These are phyloP conservation scores for Stemphylium vesicarium DNA, from an alignment of 2,329 filamentous ascomycete genomes.

Conservation along the genomic window DNA sequence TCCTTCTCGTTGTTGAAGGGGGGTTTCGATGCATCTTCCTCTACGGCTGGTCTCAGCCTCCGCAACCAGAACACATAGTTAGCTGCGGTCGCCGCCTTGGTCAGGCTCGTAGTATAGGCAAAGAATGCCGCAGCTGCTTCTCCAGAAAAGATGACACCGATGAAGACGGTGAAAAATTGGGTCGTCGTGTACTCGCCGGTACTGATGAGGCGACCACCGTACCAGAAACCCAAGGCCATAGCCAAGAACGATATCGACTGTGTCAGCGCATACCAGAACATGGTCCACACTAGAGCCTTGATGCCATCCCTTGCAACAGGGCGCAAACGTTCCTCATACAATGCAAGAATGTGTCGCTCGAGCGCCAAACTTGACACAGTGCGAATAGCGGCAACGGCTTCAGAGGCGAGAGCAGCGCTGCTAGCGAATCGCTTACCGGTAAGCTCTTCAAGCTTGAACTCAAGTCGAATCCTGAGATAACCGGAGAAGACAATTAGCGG, in stretches of 20 bases:
- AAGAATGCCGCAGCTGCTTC: conserved; percentile 86
- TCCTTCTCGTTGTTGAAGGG: conserved; percentile 42
- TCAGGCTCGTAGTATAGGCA: conserved; percentile 93
- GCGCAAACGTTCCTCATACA: conserved; percentile 70
- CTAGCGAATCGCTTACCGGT: conserved; percentile 67
- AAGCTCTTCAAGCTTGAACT: conserved; percentile 74
- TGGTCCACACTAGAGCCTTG: conserved; percentile 70
- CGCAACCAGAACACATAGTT: conserved; percentile 57
- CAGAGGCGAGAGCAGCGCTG: conserved; percentile 82
- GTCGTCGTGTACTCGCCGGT: conserved; percentile 68
- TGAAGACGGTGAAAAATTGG: conserved; percentile 92
- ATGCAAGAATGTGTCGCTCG: conserved; percentile 76
- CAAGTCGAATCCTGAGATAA: conserved; percentile 89
- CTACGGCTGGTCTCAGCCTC: conserved; percentile 45
- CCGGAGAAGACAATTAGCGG: conserved; percentile 60
- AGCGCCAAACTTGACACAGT: conserved; percentile 91
- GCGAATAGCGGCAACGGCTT: conserved; percentile 91
- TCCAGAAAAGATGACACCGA: conserved; percentile 49
- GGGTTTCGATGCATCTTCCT: conserved; percentile 44
- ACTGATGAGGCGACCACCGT: conserved; percentile 45
- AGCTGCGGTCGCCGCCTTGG: conserved; percentile 90
- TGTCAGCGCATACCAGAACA: conserved; percentile 82
- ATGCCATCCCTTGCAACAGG: conserved; percentile 63
- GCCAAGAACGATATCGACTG: conserved; percentile 71
- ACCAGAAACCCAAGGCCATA: conserved; percentile 48